These are phyloP conservation scores for Penicillium angulare DNA, from an alignment of 495 filamentous ascomycete species.

Conservation along the genomic window DNA sequence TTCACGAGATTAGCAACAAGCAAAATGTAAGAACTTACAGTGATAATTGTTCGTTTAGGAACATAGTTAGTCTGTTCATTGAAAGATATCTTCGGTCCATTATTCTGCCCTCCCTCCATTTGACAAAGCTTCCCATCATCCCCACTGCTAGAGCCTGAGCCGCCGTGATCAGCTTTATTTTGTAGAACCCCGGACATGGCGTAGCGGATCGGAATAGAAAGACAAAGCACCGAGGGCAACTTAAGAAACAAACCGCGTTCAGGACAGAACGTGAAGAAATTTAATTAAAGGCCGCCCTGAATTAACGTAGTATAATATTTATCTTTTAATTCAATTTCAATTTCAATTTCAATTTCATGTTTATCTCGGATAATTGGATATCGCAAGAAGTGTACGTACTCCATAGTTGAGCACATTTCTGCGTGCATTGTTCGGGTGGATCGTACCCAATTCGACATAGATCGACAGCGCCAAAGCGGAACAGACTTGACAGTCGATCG, in stretches of 20 bases:
- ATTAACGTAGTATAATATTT: background rate
- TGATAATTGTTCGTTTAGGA: constrained; percentile 49
- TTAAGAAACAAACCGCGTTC: background rate
- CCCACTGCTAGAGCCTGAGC: background rate
- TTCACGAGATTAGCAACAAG: background rate
- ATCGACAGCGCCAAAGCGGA: constrained; percentile 6
- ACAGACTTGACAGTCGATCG: constrained; percentile 23
- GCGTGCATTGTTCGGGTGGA: background rate
- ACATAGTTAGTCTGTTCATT: constrained; percentile 58
- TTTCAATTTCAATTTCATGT: background rate
- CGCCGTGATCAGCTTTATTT: constrained; percentile 9
- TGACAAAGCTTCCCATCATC: too few relatives aligned
- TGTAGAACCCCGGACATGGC: constrained; percentile 16
- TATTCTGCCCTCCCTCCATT: background rate
- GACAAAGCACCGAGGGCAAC: background rate
- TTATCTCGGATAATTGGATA: background rate
- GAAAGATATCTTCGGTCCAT: constrained; percentile 30
- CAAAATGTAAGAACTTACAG: constrained; percentile 24
- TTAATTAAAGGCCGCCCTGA: background rate
- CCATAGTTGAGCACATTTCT: constrained; percentile 6
- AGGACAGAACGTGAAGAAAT: background rate
- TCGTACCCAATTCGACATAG: background rate
- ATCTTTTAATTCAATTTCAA: background rate
- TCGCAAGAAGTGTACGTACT: background rate
- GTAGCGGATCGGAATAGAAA: background rate